Conservation (phyloP, 1,139 yeast genomes). For the Taphrina flavorubra region DNA sequence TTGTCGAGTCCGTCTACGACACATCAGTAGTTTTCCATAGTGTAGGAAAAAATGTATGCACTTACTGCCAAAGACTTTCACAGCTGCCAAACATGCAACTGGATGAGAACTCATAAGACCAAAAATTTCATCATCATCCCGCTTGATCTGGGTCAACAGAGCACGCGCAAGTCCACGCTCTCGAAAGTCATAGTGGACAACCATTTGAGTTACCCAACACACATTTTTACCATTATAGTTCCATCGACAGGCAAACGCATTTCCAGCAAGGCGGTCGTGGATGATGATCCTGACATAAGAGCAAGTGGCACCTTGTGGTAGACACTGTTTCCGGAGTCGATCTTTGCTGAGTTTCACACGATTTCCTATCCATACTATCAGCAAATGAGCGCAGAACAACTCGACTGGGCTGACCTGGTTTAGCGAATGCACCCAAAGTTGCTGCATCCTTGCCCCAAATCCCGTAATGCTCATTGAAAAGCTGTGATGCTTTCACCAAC, state of each 20-base stretch:
- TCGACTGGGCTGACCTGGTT: neutral
- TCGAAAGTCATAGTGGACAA: neutral
- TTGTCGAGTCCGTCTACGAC: neutral
- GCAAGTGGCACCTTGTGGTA: neutral
- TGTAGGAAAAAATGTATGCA: neutral
- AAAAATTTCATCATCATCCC: neutral
- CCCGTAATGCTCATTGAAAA: neutral
- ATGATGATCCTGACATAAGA: neutral
- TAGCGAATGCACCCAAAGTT: neutral
- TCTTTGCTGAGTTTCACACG: neutral
- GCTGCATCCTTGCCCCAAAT: neutral
- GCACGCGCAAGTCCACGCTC: neutral
- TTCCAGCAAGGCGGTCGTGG: neutral
- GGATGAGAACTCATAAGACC: neutral
- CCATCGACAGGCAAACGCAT: neutral
- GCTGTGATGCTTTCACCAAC: neutral
- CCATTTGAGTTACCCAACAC: neutral
- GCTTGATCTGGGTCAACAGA: neutral
- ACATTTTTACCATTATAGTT: neutral
- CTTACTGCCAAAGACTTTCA: neutral
- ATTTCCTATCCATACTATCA: neutral
- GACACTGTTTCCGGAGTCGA: neutral
- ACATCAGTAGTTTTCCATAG: neutral
- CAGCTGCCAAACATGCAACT: neutral
- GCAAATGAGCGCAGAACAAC: neutral